Evolutionary conservation across 257 asterid species (phyloP).

Genomic region (Solanum chmielewskii): DNA sequence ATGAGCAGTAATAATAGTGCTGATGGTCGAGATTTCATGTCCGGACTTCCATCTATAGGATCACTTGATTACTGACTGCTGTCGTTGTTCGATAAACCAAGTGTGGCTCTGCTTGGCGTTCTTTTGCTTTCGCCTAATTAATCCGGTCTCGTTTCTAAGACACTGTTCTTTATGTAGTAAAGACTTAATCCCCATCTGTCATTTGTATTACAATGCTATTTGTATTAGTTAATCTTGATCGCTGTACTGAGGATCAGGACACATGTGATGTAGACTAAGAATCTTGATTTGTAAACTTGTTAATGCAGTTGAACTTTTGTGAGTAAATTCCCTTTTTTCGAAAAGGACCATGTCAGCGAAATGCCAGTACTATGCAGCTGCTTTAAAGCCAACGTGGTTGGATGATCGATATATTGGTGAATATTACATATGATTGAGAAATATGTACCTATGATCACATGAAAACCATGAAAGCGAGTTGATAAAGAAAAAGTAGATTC

Average conservation of each 20-base stretch:
- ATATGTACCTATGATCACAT: neutral
- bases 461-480: neutral
- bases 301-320: neutral
- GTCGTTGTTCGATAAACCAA: neutral
- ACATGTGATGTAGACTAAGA: neutral
- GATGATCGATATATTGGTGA: neutral
- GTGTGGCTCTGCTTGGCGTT: neutral
- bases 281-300: neutral
- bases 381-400: neutral
- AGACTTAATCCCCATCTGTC: neutral
- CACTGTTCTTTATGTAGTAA: neutral
- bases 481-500: neutral
- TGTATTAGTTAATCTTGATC: neutral
- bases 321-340: neutral
- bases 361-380: neutral
- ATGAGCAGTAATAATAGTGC: conserved; percentile 15
- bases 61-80: conserved; percentile 46
- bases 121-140: neutral
- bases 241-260: neutral
- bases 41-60: conserved; percentile 60
- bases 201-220: neutral
- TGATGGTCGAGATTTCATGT: conserved; percentile 40
- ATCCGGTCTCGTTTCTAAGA: neutral
- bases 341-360: neutral
- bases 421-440: neutral